Percentiles rank a stretch among this genome's conserved stretches.
Evolutionary conservation across 805 yeast genomes (phyloP).

Genomic region (Pichia paraexigua): DNA sequence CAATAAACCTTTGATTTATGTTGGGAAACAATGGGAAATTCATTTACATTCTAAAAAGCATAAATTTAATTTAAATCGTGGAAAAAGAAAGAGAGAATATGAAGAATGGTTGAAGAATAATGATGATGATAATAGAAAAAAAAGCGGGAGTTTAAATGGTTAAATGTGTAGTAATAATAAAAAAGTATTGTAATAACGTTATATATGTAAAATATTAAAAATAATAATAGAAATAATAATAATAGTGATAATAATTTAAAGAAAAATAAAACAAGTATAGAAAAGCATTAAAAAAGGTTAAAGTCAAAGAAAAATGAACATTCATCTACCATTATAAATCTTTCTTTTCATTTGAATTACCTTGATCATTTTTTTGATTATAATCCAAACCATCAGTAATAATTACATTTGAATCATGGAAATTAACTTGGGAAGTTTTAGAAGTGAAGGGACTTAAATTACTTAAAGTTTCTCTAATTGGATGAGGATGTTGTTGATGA

Average conservation of each 20-base stretch:
- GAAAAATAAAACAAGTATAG: background rate
- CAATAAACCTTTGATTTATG: constrained; percentile 49
- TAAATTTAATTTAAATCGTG: constrained; percentile 39
- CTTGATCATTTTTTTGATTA: background rate
- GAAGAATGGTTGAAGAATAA: constrained; percentile 31
- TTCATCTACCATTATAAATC: background rate
- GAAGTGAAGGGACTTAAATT: constrained; percentile 10
- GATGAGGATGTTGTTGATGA: constrained; percentile 14
- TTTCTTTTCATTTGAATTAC: constrained; percentile 20
- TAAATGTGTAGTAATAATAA: background rate
- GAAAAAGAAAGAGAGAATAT: constrained; percentile 44
- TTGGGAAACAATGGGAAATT: constrained; percentile 67
- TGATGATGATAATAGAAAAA: background rate
- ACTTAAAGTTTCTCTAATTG: constrained; percentile 9
- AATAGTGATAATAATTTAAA: too few relatives aligned
- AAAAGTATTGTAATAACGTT: too few relatives aligned
- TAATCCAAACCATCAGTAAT: constrained; percentile 7
- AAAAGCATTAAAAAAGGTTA: background rate
- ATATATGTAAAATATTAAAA: constrained; percentile 26
- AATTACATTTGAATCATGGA: constrained; percentile 15
- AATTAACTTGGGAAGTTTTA: constrained; percentile 7
- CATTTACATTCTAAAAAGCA: constrained; percentile 70
- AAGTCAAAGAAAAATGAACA: background rate
- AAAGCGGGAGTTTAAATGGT: too few relatives aligned
- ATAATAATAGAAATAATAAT: too few relatives aligned